Conservation (phyloP, 2,329 filamentous ascomycete genomes). For the Aspergillus fijiensis region DNA sequence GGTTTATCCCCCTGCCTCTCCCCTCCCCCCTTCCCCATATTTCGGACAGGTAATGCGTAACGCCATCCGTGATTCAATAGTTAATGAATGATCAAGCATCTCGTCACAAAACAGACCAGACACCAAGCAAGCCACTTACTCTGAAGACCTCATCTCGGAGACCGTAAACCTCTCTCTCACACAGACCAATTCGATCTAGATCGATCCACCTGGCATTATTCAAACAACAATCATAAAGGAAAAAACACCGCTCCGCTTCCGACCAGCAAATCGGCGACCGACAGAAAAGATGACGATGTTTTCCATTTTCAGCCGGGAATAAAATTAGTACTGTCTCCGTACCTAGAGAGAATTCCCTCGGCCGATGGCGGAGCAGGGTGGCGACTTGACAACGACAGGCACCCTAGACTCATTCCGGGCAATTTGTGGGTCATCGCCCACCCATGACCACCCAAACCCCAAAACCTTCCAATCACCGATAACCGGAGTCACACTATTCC, state of each 20-base stretch:
- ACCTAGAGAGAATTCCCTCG: slow-evolving; percentile 3
- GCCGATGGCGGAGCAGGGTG: slow-evolving; percentile 28
- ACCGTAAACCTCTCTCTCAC: not conserved
- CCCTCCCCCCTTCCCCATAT: not conserved
- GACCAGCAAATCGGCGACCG: too few species aligned
- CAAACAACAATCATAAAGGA: too few species aligned
- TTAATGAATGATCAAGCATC: too few species aligned
- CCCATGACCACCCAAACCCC: too few species aligned
- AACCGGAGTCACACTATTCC: slow-evolving; percentile 28
- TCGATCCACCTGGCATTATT: not conserved
- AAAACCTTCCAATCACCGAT: slow-evolving; percentile 21
- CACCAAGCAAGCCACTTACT: not conserved
- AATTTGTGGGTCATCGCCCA: slow-evolving; percentile 11
- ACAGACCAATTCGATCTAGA: not conserved
- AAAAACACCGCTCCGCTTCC: too few species aligned
- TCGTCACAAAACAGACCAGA: not conserved
- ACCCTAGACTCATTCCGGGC: slow-evolving; percentile 26
- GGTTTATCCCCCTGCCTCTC: too few species aligned
- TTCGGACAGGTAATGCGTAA: not conserved
- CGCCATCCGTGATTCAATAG: not conserved
- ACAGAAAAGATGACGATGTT: not conserved
- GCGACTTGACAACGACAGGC: slow-evolving; percentile 11
- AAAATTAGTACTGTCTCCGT: too few species aligned
- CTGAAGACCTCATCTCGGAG: not conserved
- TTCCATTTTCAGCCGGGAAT: slow-evolving; percentile 9